Base-by-base conservation (phyloP, 202 grass and related monocot genomes). In the Digitaria exilis region DNA sequence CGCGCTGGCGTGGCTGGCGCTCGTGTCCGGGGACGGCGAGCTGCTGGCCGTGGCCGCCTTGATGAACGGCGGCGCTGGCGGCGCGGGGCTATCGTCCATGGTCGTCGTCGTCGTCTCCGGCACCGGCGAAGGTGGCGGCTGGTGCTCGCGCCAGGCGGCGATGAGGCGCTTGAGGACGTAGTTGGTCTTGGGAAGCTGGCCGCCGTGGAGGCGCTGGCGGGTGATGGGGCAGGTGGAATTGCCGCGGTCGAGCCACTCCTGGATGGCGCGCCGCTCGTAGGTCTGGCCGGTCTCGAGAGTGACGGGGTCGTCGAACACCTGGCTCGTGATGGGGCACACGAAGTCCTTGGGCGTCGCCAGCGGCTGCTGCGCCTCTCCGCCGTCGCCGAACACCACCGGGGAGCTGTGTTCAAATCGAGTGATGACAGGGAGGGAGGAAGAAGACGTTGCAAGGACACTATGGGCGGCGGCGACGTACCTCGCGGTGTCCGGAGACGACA, bases 301-400 rank as follows among this genome's bases (percentile, higher is more conserved):
- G 32, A 94, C 91, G 10, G 91, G 91, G 81, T 94, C 91, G 50
- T 94, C 88, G 84, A 94, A 94, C 61, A 94, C 28, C 82, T 88
- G 86, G 59, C 83, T 88, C 0, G 91, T 94, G 80, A 94, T 94
- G 39, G 91, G 86, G 76, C 91, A 94, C 71, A 94, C 83, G 74
- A 94, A 94, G 76, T 91, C 91, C 86, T 94, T 94, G 28, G 88
- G 91, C 57, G 88, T 87, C 46, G 80, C 8, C 69, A 64, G 39
- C 65, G 9, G 32, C 54, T 32, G 72, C 32, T 45, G 75, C 82
- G 65, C n/a, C n/a, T 43, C 65, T 7, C 55, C 80, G 65, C 28
- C 68, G 35, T 25, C 63, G 39, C 65, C 78, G 71, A 22, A 42
- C 75, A 68, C 68, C 75, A 68, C 68, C 52, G 76, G 41, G 72